Conservation (phyloP, 2,329 filamentous ascomycete genomes). For the Phaeosphaeria sp. region DNA sequence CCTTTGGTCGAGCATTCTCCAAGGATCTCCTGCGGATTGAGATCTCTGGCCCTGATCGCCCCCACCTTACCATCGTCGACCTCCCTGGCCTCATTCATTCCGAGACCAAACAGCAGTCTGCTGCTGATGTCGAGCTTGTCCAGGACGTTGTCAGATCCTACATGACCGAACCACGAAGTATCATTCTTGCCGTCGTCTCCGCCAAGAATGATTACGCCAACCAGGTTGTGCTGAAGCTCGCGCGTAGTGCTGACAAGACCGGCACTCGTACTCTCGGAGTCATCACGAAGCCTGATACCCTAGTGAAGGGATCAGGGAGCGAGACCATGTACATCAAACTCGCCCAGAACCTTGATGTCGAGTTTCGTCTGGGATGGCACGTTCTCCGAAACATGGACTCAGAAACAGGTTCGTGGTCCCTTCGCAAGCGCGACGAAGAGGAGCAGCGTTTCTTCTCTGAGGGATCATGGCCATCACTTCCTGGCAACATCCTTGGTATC, state of each 20-base stretch:
- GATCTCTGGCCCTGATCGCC: conserved; percentile 13
- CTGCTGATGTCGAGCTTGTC: conserved; percentile 55
- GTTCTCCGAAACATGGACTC: conserved; percentile 38
- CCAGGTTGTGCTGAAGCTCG: conserved; percentile 45
- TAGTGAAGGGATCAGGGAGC: conserved; percentile 26
- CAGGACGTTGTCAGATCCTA: conserved; percentile 52
- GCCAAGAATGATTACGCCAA: conserved; percentile 51
- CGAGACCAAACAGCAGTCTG: conserved; percentile 55
- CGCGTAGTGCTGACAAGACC: conserved; percentile 52
- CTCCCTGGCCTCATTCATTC: conserved; percentile 61
- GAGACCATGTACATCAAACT: conserved; percentile 25
- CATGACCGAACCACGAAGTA: conserved; percentile 48
- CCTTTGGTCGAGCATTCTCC: conserved; percentile 10
- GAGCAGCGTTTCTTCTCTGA: conserved; percentile 17
- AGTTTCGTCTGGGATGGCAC: conserved; percentile 42
- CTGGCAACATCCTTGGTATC: conserved; percentile 48
- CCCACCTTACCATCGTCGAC: conserved; percentile 50
- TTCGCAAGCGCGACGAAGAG: conserved; percentile 13
- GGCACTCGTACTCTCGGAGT: conserved; percentile 60
- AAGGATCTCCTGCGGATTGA: conserved; percentile 23
- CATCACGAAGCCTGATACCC: conserved; percentile 61
- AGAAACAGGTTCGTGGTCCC: conserved; percentile 16
- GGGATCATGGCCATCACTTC: conserved; percentile 20
- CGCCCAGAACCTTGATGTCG: conserved; percentile 36
- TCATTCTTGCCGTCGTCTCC: conserved; percentile 53